Base-by-base conservation (phyloP, 371 early-diverging fungal species). In the Saksenaea vasiformis region DNA sequence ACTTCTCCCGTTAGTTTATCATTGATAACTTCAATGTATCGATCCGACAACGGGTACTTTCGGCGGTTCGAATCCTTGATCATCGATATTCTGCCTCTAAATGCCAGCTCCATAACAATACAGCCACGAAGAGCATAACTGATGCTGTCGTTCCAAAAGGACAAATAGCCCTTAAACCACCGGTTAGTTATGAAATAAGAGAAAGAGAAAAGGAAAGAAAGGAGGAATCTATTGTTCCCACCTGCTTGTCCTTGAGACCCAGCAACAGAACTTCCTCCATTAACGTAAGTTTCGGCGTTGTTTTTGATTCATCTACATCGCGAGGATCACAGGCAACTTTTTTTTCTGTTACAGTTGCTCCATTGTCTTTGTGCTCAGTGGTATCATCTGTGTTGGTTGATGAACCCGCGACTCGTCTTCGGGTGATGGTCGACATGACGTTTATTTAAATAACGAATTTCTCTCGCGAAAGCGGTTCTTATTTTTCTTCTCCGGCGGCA, bases 61-160 rank as follows among this genome's bases (percentile, higher is more conserved):
- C 92, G 86, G 58, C 93, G 89, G 62, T 88, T 84, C n/a, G 91
- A 76, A 65, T 95, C 96, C 71, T 92, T 94, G 53, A 90, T 82
- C 76, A 94, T 91, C 19, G 89, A 87, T 62, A 98, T 93, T 36
- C 97, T 86, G 62, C 90, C 87, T 41, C 98, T 85, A 54, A 98
- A 86, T 7, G 96, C 95, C 43, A 98, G 86, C 73, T 98, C 98
- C 84, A 95, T 93, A 35, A 98, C 81, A 69, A 98, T 97, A 75
- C 93, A 91, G 9, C 97, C 98, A 70, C 98, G 89, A 31, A 97
- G 74, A 13, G 94, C 95, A 78, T 97, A 98, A 43, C 95, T 95
- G 58, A 98, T 93, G 75, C 93, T 95, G 77, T 98, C 98, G 82
- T 98, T 98, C 98, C 98, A 97, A 76, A 98, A 97, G 36, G 96